These are phyloP conservation scores for Pseudogymnoascus sp. DNA, from an alignment of 2,329 filamentous ascomycete species.

Conservation along the genomic window DNA sequence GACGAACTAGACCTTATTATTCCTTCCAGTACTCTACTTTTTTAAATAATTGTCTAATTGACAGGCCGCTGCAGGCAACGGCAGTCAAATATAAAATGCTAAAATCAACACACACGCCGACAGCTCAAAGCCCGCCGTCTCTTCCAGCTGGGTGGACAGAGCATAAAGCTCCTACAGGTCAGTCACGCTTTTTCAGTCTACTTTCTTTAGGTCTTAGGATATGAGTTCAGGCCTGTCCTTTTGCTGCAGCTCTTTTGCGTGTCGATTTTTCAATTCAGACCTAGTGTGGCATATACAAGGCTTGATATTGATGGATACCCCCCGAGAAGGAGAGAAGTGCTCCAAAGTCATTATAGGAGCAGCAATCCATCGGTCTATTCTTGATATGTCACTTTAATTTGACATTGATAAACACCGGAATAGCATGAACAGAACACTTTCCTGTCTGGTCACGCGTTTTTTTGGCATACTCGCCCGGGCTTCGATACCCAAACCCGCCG, in stretches of 20 bases:
- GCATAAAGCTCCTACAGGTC: conserved; percentile 74
- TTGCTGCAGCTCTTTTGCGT: background rate
- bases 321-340: background rate
- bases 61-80: background rate
- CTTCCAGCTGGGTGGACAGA: conserved; percentile 83
- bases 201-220: background rate
- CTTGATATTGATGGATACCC: background rate
- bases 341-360: background rate
- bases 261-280: background rate
- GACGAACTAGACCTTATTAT: background rate
- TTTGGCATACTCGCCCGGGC: background rate
- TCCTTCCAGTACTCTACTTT: background rate
- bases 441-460: background rate
- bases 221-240: background rate
- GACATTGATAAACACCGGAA: background rate
- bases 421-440: background rate
- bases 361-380: background rate
- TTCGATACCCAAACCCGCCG: background rate
- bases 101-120: conserved; percentile 66
- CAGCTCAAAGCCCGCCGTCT: conserved; percentile 38
- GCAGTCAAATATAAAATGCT: conserved; percentile 45
- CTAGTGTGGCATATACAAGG: background rate
- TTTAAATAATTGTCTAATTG: background rate
- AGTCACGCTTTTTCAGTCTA: conserved; percentile 16
- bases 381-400: background rate